Evolutionary conservation across 176 grass and related monocot genomes (phyloP).

Genomic region (Oryza nivara): DNA sequence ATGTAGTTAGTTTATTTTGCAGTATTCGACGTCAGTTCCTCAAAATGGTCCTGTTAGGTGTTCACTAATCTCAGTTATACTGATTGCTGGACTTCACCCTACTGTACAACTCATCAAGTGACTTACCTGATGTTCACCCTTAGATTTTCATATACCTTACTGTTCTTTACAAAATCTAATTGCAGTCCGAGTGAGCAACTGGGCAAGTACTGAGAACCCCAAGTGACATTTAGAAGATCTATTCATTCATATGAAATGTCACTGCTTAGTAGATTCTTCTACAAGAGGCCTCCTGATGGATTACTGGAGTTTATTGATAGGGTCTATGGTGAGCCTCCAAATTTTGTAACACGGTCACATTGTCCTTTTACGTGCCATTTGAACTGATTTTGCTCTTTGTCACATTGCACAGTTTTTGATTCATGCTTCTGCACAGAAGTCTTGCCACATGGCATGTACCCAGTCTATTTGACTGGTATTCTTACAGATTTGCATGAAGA

Average conservation of each 20-base stretch:
- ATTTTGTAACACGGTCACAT: conserved; percentile 10
- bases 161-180: conserved; percentile 20
- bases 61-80: not conserved
- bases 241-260: conserved; percentile 78
- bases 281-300: conserved; percentile 96
- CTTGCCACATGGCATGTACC: conserved; percentile 77
- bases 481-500: conserved; percentile 90
- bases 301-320: conserved; percentile 92
- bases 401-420: conserved; percentile 84
- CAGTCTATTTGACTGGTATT: conserved; percentile 86
- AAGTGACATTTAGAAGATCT: conserved; percentile 28
- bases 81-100: not conserved
- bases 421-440: conserved; percentile 99
- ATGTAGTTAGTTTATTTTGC: not conserved
- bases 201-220: conserved; percentile 9
- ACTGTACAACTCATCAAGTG: not conserved
- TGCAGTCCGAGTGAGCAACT: conserved; percentile 23
- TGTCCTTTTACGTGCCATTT: conserved; percentile 3
- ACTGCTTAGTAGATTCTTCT: conserved; percentile 99
- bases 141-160: conserved; percentile 25
- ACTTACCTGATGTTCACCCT: not conserved
- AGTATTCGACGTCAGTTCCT: not conserved
- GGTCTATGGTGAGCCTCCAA: conserved; percentile 70
- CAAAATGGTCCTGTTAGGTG: not conserved
- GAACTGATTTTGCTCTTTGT: conserved; percentile 46